These are phyloP conservation scores for Monosporascus sp. DNA, from an alignment of 2,329 filamentous ascomycete genomes.

Conservation along the genomic window DNA sequence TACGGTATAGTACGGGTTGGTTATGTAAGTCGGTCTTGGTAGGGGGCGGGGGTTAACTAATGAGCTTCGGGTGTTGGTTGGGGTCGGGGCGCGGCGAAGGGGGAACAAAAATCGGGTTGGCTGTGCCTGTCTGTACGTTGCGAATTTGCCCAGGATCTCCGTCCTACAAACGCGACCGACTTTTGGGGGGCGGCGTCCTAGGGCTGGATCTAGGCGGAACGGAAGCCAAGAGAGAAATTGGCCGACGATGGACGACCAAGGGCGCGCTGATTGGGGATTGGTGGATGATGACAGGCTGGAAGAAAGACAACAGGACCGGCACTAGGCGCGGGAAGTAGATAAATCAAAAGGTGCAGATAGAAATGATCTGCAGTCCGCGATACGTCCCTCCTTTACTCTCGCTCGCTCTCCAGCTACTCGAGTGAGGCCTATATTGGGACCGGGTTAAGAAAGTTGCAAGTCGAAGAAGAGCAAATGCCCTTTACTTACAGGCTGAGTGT, in stretches of 20 bases:
- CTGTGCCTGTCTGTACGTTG: neutral
- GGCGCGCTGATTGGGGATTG: neutral
- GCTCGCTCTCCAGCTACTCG: too few relatives aligned
- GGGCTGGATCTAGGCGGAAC: slow-evolving; percentile 3
- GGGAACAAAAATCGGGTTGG: neutral
- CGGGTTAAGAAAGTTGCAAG: too few relatives aligned
- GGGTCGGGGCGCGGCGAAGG: neutral
- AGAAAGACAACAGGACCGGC: neutral
- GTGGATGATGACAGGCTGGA: neutral
- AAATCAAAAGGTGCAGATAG: neutral
- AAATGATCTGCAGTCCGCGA: neutral
- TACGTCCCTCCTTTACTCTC: neutral
- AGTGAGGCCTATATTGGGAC: too few relatives aligned
- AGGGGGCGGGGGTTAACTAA: neutral
- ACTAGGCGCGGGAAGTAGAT: neutral
- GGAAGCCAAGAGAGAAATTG: neutral
- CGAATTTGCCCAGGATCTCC: neutral
- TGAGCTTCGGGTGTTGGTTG: neutral
- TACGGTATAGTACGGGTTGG: neutral
- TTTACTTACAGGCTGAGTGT: too few relatives aligned
- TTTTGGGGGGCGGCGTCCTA: neutral
- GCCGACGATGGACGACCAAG: neutral
- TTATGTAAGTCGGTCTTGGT: neutral
- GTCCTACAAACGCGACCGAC: slow-evolving; percentile 19
- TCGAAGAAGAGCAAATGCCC: too few relatives aligned